These are phyloP conservation scores for Ceratobasidium sp. DNA, from an alignment of 1,284 basidiomycete species.

Conservation along the genomic window DNA sequence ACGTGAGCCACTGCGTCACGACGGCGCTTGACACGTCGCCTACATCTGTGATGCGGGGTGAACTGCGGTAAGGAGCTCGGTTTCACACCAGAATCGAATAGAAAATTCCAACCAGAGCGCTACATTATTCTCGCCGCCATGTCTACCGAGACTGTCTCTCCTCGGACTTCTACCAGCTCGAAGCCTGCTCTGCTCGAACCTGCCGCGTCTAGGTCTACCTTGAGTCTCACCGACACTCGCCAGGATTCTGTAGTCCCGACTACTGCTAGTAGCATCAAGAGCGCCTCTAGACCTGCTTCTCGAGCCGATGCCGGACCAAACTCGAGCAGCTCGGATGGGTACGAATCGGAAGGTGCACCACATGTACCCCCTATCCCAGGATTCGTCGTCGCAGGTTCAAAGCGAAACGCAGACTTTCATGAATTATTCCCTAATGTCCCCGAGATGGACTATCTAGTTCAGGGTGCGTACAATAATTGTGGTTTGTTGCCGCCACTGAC, in stretches of 20 bases:
- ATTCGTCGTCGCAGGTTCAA: conserved; percentile 95
- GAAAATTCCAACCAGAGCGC: neutral
- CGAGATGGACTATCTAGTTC: conserved; percentile 97
- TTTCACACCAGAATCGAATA: neutral
- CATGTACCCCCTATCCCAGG: conserved; percentile 70
- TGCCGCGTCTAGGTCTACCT: conserved; percentile 19
- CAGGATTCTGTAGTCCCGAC: conserved; percentile 21
- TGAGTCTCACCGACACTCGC: conserved; percentile 18
- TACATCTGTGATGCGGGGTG: conserved; percentile 14
- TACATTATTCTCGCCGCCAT: neutral
- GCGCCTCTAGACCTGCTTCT: conserved; percentile 17
- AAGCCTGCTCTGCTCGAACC: conserved; percentile 11
- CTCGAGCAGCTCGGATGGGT: conserved; percentile 45
- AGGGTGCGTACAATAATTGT: conserved; percentile 65
- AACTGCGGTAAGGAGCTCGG: neutral
- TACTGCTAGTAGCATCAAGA: conserved; percentile 10
- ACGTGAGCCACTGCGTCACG: conserved; percentile 13
- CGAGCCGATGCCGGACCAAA: neutral
- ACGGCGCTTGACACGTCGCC: conserved; percentile 38
- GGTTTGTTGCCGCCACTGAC: neutral
- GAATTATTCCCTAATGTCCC: conserved; percentile 89
- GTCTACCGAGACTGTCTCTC: conserved; percentile 30
- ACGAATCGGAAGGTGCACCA: conserved; percentile 52
- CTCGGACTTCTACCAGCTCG: conserved; percentile 1
- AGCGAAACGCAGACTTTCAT: conserved; percentile 95